Base-by-base conservation (phyloP, 257 asterid species). In the Perilla frutescens region DNA sequence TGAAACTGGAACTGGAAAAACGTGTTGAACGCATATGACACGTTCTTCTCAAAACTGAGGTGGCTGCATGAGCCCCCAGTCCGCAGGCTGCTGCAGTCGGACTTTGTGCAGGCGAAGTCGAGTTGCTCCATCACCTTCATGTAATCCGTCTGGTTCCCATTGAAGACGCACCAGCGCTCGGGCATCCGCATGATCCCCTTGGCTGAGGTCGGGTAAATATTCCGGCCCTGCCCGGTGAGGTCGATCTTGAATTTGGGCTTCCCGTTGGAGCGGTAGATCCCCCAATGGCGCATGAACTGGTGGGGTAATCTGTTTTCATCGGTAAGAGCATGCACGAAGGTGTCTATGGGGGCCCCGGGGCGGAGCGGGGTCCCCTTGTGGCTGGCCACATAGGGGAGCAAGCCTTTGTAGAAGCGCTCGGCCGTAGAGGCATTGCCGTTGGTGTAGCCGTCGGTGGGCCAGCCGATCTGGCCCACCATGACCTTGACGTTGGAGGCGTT, bases 391-490 rank as follows among this genome's bases (percentile, higher is more conserved):
- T 4, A 56, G 1, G 81, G 84, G 7, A 86, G 62, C 0, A 88
- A 20, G 48, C 74, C 56, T 8, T 67, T 70, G 71, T 47, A 76
- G 75, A 75, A 84, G 4, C 87, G 74, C 62, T 84, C 87, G 0
- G 87, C 86, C 9, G 13, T 8, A 3, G 50, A 2, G 14, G 53
- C 4, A 15, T 32, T 74, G 4, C 87, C 89, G 1, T 58, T 37
- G 1, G 1, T 6, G 44, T n/a, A 66, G 6, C 90, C 87, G n/a
- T 88, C 88, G 0, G 88, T 86, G 1, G 91, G 91, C 89, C 89
- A 88, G 0, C 91, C 87, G 41, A 84, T 31, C 26, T 55, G 73
- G 12, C 84, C 74, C 2, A 85, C 62, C 4, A 78, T 47, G 7
- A 85, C 14, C 4, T 76, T 49, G 12, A 76, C 7, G 43, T 64